A percentile compares a stretch with the other conserved stretches of the same genome.
phyloP scores from a whole-genome alignment of 2,329 filamentous ascomycete species.

The Microcera coccophila region DNA sequence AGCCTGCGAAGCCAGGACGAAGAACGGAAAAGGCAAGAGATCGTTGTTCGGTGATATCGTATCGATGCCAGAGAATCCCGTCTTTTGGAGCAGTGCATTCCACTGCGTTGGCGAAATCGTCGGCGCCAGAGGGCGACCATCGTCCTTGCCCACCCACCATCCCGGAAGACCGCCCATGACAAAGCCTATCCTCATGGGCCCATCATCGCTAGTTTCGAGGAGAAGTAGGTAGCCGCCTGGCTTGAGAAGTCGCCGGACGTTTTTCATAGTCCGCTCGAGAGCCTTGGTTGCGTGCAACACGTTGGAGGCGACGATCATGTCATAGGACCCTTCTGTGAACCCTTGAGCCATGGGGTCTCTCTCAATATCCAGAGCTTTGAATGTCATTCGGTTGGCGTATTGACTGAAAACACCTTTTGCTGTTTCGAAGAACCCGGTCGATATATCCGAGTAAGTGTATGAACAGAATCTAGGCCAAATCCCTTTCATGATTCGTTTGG shows the following conservation, averaged over 20 bases:
- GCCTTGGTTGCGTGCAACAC: constrained; percentile 27
- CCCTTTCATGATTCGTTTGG: background rate
- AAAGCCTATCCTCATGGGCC: background rate
- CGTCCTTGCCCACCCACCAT: constrained; percentile 10
- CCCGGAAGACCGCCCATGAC: constrained; percentile 8
- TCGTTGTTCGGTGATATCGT: constrained; percentile 5
- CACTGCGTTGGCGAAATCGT: constrained; percentile 7
- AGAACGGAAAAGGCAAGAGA: background rate
- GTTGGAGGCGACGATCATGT: constrained; percentile 22
- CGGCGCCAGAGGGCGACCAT: constrained; percentile 4
- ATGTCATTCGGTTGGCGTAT: background rate
- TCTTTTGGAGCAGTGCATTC: constrained; percentile 7
- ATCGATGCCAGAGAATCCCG: constrained; percentile 10
- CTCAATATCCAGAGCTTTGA: constrained; percentile 8
- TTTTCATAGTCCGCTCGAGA: constrained; percentile 20
- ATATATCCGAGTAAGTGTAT: constrained; percentile 6
- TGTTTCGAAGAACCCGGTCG: background rate
- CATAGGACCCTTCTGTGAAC: constrained; percentile 11
- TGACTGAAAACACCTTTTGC: background rate
- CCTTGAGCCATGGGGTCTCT: constrained; percentile 6
- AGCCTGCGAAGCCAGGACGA: background rate
- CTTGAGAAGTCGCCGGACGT: constrained; percentile 21
- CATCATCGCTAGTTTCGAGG: constrained; percentile 10
- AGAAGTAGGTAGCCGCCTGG: constrained; percentile 26
- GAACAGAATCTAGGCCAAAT: constrained; percentile 17